These are phyloP conservation scores for Vararia minispora DNA, from an alignment of 768 basidiomycete species.

Conservation along the genomic window DNA sequence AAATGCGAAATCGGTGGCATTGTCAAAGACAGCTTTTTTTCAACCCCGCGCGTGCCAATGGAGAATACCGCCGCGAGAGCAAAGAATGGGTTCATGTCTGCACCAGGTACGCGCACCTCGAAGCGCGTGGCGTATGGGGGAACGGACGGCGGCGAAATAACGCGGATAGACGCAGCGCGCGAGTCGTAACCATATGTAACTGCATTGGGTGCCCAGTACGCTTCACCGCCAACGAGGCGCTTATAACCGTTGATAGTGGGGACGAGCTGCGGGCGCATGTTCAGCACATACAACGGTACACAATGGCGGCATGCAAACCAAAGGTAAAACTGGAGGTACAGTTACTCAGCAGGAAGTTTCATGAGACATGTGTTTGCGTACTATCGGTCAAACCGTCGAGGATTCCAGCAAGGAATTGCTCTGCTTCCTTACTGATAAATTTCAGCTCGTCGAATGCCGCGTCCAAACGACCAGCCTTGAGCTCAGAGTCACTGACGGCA, in stretches of 20 bases:
- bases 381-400: constrained; percentile 84
- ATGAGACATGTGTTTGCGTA: too few relatives aligned
- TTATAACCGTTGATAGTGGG: constrained; percentile 97
- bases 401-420: constrained; percentile 92
- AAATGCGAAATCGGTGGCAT: constrained; percentile 59
- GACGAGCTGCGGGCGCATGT: constrained; percentile 40
- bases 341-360: background rate
- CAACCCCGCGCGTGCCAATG: constrained; percentile 81
- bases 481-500: constrained; percentile 51
- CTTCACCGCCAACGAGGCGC: constrained; percentile 86
- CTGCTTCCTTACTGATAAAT: constrained; percentile 72
- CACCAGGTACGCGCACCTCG: constrained; percentile 91
- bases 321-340: background rate
- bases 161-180: constrained; percentile 82
- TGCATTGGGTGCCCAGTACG: constrained; percentile 90
- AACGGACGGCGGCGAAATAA: constrained; percentile 87
- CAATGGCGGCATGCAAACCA: constrained; percentile 9
- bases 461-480: constrained; percentile 48
- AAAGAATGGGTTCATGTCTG: constrained; percentile 94
- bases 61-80: constrained; percentile 81
- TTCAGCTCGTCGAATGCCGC: constrained; percentile 76
- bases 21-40: constrained; percentile 56
- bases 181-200: constrained; percentile 95
- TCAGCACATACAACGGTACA: background rate
- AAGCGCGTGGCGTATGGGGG: constrained; percentile 74